phyloP scores from a whole-genome alignment of 2,329 filamentous ascomycete genomes.

The Phoma herbarum region DNA sequence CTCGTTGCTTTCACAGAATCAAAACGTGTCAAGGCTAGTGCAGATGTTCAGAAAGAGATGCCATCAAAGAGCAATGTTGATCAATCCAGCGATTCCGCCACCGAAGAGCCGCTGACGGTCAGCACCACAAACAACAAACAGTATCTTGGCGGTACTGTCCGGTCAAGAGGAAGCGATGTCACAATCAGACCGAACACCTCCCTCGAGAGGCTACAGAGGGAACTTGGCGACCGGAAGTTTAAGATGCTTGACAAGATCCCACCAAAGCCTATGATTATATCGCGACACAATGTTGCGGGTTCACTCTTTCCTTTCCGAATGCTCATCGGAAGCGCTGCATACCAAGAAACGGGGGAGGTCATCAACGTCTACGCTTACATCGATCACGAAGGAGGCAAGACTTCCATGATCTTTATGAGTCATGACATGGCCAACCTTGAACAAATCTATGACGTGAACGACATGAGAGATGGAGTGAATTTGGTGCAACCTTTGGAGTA shows the following conservation, averaged over 20 bases:
- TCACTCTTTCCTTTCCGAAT: conserved; percentile 12
- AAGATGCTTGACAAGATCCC: conserved; percentile 1
- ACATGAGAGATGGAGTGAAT: neutral
- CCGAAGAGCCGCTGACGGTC: neutral
- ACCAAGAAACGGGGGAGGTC: neutral
- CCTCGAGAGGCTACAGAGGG: conserved; percentile 3
- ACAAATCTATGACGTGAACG: neutral
- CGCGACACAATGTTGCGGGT: conserved; percentile 1
- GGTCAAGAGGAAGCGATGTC: neutral
- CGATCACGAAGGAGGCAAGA: conserved; percentile 1
- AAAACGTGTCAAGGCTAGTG: neutral
- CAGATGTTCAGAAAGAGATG: neutral
- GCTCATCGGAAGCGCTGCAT: neutral
- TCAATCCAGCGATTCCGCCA: neutral
- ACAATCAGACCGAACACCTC: conserved; percentile 7
- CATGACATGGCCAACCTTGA: neutral
- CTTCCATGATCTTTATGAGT: conserved; percentile 1
- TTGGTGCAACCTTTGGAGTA: conserved; percentile 8
- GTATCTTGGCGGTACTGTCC: neutral
- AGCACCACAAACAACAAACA: neutral
- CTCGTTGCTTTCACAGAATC: neutral
- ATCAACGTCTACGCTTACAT: conserved; percentile 5
- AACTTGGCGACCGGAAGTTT: conserved; percentile 5
- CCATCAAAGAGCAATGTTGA: neutral
- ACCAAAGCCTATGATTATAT: neutral